phyloP scores from a whole-genome alignment of 1,284 basidiomycete species.

The Austroboletus olivaceoglutinosus region DNA sequence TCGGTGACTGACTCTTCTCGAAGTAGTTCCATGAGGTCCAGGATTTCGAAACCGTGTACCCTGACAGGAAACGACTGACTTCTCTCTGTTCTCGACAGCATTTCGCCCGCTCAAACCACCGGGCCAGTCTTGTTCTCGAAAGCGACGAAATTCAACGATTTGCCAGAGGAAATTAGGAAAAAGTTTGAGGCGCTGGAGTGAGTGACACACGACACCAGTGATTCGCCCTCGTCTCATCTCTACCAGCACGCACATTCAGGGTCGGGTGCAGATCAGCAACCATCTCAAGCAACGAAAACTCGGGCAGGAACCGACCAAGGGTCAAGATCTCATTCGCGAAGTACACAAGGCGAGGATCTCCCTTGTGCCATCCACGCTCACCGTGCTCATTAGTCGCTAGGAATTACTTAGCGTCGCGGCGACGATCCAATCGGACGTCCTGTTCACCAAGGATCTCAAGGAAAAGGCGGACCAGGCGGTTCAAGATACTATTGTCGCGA shows the following conservation, averaged over 20 bases:
- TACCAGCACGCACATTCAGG: slow-evolving; percentile 69
- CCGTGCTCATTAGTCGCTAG: slow-evolving; percentile 32
- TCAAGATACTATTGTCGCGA: slow-evolving; percentile 72
- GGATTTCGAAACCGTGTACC: background rate
- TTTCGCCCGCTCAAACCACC: slow-evolving; percentile 28
- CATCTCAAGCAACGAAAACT: slow-evolving; percentile 73
- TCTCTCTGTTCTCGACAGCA: slow-evolving; percentile 8
- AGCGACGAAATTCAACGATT: slow-evolving; percentile 80
- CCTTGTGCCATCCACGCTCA: background rate
- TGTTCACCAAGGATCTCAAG: slow-evolving; percentile 65
- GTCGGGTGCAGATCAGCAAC: slow-evolving; percentile 72
- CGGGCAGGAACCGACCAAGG: slow-evolving; percentile 71
- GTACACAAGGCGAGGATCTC: slow-evolving; percentile 56
- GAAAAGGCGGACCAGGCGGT: slow-evolving; percentile 72
- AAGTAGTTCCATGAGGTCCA: slow-evolving; percentile 29
- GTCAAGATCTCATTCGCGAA: slow-evolving; percentile 61
- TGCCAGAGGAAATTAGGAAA: slow-evolving; percentile 67
- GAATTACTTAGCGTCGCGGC: slow-evolving; percentile 61
- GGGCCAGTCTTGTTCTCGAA: slow-evolving; percentile 59
- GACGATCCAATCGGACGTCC: slow-evolving; percentile 64
- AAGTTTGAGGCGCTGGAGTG: slow-evolving; percentile 74
- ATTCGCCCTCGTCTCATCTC: background rate
- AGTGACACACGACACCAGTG: background rate
- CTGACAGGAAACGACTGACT: background rate
- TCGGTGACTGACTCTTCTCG: slow-evolving; percentile 1